Conservation (phyloP, 805 yeast species). For the Zygosaccharomyces bailii region DNA sequence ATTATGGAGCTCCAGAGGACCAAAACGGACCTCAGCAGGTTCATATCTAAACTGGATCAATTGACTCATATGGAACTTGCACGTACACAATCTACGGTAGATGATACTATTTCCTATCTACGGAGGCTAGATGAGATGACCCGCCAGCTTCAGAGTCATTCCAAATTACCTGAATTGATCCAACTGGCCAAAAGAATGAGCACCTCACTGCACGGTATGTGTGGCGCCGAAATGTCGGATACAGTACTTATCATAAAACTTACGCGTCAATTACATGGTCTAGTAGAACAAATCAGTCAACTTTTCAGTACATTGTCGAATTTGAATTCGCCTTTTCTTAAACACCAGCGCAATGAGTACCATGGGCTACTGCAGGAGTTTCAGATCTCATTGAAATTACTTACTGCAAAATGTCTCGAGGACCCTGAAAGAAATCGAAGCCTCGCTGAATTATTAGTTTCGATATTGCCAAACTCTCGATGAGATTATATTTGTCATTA, state of each 20-base stretch:
- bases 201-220: constrained; percentile 26
- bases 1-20: constrained; percentile 25
- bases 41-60: constrained; percentile 21
- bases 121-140: constrained; percentile 26
- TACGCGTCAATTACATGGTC: constrained; percentile 14
- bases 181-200: constrained; percentile 23
- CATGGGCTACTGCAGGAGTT: constrained; percentile 32
- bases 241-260: constrained; percentile 21
- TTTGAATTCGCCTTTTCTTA: constrained; percentile 28
- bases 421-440: constrained; percentile 14
- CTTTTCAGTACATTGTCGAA: constrained; percentile 16
- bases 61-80: constrained; percentile 23
- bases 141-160: constrained; percentile 19
- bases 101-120: constrained; percentile 29
- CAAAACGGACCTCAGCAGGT: constrained; percentile 23
- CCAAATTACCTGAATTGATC: constrained; percentile 18
- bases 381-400: constrained; percentile 28
- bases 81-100: constrained; percentile 24
- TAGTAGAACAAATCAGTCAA: constrained; percentile 13
- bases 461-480: constrained; percentile 7
- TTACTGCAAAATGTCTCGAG: constrained; percentile 27
- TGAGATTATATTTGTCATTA: constrained; percentile 8
- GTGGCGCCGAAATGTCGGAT: constrained; percentile 26
- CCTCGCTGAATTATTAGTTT: constrained; percentile 16
- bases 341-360: constrained; percentile 30